Base-by-base conservation (phyloP, 2,329 filamentous ascomycete genomes). In the Neofusicoccum umdonicola region DNA sequence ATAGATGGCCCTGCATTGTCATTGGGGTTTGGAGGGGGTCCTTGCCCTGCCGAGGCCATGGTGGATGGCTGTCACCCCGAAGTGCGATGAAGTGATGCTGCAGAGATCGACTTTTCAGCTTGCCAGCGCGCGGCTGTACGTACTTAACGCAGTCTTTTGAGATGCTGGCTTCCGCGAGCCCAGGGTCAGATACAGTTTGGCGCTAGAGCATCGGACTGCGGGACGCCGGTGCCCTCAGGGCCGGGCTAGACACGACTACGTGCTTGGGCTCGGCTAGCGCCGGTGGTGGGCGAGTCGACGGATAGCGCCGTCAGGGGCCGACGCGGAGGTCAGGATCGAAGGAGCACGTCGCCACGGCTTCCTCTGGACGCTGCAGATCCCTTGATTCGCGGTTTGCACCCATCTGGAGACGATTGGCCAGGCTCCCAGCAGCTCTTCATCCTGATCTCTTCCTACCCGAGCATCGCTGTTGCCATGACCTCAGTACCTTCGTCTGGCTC, bases 1-100 rank as follows among this genome's bases (percentile, higher is more conserved):
- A 84, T 79, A 6, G 68, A 68, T 4, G 72, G 69, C 1, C 76
- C 74, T 56, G 76, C 74, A 66, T 79, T 71, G 42, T 81, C 77
- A n/a, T 74, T 62, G 0, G 75, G 73, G 68, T 71, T 68, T 31
- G 67, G 64, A 34, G 66, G 60, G 65, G 66, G 45, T 61, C 45
- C 19, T 19, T 37, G 19, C 17, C 12, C 35, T 41, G 51, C 17
- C 9, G 35, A 39, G 27, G 35, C 35, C 51, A 56, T 56, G 37
- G 37, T 15, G 15, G 19, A 27, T 13, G 19, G 13, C 37, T 22
- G 19, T 12, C 27, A 19, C 22, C 35, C 34, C 35, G 13, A 17
- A 19, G 37, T 42, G 37, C 7, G 52, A 42, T 7, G 52, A 31
- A 22, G 19, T 42, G 35, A 27, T 41, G 12, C 27, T 27, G 45